phyloP scores from a whole-genome alignment of 306 rosid genomes.

The Acacia crassicarpa region DNA sequence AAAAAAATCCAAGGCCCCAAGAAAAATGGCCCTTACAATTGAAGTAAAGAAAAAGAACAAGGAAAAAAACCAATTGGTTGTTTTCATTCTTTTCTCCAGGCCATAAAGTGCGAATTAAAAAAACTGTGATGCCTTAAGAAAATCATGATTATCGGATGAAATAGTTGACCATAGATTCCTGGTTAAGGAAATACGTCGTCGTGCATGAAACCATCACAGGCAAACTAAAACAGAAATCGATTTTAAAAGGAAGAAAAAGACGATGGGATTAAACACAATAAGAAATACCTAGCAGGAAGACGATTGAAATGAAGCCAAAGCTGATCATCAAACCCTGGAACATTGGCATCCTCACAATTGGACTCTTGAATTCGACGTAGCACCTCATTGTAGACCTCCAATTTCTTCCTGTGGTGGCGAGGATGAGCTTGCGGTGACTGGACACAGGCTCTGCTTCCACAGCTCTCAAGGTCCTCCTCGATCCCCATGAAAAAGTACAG shows the following conservation, averaged over 20 bases:
- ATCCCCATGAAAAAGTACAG: constrained; percentile 53
- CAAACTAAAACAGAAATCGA: neutral
- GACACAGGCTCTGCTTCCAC: constrained; percentile 68
- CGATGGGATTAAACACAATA: constrained; percentile 23
- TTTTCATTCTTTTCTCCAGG: constrained; percentile 8
- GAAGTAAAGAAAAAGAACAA: constrained; percentile 37
- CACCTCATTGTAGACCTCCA: constrained; percentile 85
- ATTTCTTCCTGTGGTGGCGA: constrained; percentile 71
- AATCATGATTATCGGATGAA: neutral
- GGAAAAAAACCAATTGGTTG: constrained; percentile 19
- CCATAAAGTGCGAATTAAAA: neutral
- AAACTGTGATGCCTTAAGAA: neutral
- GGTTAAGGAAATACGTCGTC: neutral
- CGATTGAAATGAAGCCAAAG: constrained; percentile 97
- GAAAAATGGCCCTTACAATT: constrained; percentile 46
- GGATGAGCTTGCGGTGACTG: constrained; percentile 55
- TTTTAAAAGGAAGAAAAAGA: neutral
- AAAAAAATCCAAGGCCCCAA: constrained; percentile 37
- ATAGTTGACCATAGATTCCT: constrained; percentile 3
- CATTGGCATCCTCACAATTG: constrained; percentile 64
- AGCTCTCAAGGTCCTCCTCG: constrained; percentile 88
- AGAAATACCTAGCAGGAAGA: constrained; percentile 76
- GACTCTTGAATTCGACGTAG: constrained; percentile 77
- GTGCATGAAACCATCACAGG: neutral
- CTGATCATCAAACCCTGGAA: constrained; percentile 90